Conservation (phyloP, 2,329 filamentous ascomycete genomes). For the Geosmithia flava region DNA sequence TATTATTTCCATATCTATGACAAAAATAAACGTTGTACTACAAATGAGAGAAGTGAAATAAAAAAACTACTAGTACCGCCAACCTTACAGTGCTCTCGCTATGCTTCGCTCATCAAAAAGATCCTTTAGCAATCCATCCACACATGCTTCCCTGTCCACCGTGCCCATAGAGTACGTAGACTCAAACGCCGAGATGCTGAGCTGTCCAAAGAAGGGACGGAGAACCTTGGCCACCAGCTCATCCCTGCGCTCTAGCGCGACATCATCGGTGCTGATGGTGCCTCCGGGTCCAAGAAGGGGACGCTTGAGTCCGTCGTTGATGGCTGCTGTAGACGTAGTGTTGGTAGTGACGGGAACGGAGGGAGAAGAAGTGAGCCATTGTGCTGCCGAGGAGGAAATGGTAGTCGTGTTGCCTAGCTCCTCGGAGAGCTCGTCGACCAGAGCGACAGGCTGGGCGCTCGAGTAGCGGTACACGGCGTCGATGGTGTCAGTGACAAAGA, state of each 20-base stretch:
- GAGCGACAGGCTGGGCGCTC: constrained; percentile 55
- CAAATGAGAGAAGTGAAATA: too few species aligned
- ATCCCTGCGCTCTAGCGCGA: constrained; percentile 46
- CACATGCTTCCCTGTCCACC: constrained; percentile 54
- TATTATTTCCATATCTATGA: background rate
- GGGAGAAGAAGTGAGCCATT: constrained; percentile 6
- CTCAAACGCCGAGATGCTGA: constrained; percentile 92
- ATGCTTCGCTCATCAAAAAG: constrained; percentile 68
- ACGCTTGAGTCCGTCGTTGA: constrained; percentile 22
- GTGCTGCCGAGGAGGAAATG: constrained; percentile 10
- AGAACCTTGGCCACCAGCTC: constrained; percentile 67
- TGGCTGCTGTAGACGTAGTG: constrained; percentile 22
- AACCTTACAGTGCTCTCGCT: constrained; percentile 41
- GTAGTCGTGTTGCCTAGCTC: constrained; percentile 42
- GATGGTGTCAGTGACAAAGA: constrained; percentile 93
- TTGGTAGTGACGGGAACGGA: background rate
- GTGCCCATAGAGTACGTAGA: constrained; percentile 75
- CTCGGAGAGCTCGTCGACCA: constrained; percentile 77
- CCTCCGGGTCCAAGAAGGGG: constrained; percentile 39
- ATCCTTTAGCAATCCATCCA: constrained; percentile 54
- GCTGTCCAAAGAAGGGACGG: constrained; percentile 76
- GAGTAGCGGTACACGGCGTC: constrained; percentile 82
- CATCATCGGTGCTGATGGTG: constrained; percentile 34
- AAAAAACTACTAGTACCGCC: too few species aligned
- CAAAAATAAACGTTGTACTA: too few species aligned